Percentiles rank a stretch among this genome's conserved stretches.
Conservation (phyloP, 2,329 filamentous ascomycete species). For the Aureobasidium sp. region DNA sequence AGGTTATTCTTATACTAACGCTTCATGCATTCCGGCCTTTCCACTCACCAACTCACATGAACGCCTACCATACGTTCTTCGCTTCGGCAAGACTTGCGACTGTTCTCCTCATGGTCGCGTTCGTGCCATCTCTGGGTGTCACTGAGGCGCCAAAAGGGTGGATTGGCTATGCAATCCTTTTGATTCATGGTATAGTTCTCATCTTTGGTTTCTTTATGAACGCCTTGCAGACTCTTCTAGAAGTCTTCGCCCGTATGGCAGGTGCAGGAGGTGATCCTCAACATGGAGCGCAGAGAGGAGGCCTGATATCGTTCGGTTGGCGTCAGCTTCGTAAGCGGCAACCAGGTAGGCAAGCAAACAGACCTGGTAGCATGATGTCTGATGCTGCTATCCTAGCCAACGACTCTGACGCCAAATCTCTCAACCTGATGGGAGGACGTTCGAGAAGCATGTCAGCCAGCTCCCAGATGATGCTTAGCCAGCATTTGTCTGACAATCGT, state of each 20-base stretch:
- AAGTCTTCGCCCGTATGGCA: conserved; percentile 73
- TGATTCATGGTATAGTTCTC: conserved; percentile 76
- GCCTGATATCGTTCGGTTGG: conserved; percentile 64
- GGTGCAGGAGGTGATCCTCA: conserved; percentile 67
- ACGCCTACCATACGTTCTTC: conserved; percentile 85
- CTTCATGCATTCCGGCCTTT: conserved; percentile 87
- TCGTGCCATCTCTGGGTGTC: conserved; percentile 74
- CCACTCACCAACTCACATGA: conserved; percentile 90
- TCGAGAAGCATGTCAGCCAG: conserved; percentile 54
- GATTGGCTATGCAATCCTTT: conserved; percentile 86
- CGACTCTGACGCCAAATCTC: conserved; percentile 56
- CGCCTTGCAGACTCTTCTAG: conserved; percentile 79
- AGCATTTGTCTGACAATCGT: conserved; percentile 30
- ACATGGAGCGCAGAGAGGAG: conserved; percentile 53
- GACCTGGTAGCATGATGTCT: conserved; percentile 71
- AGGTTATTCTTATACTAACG: conserved; percentile 81
- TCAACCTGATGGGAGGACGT: conserved; percentile 45
- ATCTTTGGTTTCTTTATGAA: conserved; percentile 92
- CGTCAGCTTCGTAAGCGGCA: conserved; percentile 72
- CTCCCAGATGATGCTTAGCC: conserved; percentile 53
- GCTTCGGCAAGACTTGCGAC: conserved; percentile 67
- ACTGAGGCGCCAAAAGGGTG: conserved; percentile 76
- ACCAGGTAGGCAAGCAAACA: conserved; percentile 42
- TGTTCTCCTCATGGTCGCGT: conserved; percentile 49
- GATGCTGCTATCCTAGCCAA: conserved; percentile 70